Percentiles rank a stretch among this genome's conserved stretches.
These are phyloP conservation scores for Kewa caespitosa DNA, from an alignment of 179 eudicot species.

Conservation along the genomic window DNA sequence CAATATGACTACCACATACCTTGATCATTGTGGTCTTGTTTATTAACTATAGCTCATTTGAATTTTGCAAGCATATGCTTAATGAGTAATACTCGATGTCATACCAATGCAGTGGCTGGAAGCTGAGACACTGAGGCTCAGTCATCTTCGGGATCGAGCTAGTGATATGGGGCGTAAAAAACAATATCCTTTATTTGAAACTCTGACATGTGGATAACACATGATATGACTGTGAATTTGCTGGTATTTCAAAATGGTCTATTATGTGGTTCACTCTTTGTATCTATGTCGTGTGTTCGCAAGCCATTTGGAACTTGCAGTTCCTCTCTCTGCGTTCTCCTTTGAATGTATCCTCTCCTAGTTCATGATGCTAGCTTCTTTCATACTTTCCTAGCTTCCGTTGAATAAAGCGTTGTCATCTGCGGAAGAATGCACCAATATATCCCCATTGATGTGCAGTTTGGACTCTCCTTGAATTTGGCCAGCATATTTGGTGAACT, in stretches of 20 bases:
- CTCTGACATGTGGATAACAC: not conserved
- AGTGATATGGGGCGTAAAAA: constrained; percentile 90
- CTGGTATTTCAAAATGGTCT: not conserved
- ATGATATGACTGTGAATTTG: not conserved
- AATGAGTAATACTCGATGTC: constrained; percentile 13
- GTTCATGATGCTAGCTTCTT: not conserved
- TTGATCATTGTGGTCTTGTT: not conserved
- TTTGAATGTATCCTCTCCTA: not conserved
- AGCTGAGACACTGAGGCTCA: constrained; percentile 66
- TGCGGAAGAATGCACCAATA: not conserved
- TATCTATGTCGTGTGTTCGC: not conserved
- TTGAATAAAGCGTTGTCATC: not conserved
- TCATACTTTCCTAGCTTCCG: not conserved
- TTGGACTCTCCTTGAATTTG: not conserved
- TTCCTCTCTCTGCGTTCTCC: not conserved
- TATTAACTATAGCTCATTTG: not conserved
- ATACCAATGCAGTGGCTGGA: constrained; percentile 80
- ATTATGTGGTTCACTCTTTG: not conserved
- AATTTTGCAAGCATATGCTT: not conserved
- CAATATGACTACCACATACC: not conserved
- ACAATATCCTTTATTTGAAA: constrained; percentile 77
- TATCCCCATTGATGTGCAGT: not conserved
- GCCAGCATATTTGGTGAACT: not conserved
- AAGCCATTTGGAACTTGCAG: not conserved
- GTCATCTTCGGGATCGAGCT: constrained; percentile 98